These are phyloP conservation scores for Spizellomyces punctatus DNA, from an alignment of 192 early-diverging fungal genomes.

Conservation along the genomic window DNA sequence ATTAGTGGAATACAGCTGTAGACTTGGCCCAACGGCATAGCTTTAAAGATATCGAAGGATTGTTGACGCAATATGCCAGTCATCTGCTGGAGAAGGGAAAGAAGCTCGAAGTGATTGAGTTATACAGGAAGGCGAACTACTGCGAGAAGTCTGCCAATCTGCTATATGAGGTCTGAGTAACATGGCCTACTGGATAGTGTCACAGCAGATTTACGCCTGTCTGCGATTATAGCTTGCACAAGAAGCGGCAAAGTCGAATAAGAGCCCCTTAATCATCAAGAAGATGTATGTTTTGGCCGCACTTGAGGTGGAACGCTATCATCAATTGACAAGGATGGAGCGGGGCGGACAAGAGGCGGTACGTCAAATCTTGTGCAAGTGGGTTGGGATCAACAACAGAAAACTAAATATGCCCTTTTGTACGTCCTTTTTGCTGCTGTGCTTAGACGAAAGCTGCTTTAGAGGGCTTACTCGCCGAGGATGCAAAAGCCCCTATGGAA, in stretches of 20 bases:
- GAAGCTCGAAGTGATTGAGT: conserved; percentile 47
- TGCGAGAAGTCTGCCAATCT: conserved; percentile 54
- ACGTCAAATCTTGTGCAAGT: conserved; percentile 2
- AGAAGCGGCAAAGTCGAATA: conserved; percentile 41
- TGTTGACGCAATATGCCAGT: conserved; percentile 48
- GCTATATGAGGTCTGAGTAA: conserved; percentile 45
- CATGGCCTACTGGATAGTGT: not conserved
- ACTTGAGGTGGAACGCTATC: conserved; percentile 59
- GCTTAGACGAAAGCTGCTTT: conserved; percentile 43
- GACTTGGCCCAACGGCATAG: conserved; percentile 52
- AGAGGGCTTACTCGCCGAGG: conserved; percentile 52
- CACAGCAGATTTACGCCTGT: not conserved
- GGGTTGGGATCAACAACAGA: too few species aligned
- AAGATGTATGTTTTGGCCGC: conserved; percentile 64
- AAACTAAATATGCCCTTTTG: not conserved
- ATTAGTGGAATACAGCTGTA: conserved; percentile 58
- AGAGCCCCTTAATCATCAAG: conserved; percentile 50
- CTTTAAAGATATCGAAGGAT: conserved; percentile 50
- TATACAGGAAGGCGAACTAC: conserved; percentile 60
- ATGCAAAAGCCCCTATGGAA: conserved; percentile 37
- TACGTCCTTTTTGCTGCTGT: not conserved
- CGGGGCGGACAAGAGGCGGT: conserved; percentile 23
- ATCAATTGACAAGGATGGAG: conserved; percentile 44
- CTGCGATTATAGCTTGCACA: conserved; percentile 43
- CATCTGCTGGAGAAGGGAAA: conserved; percentile 43